phyloP scores from a whole-genome alignment of 768 basidiomycete genomes.

The Solioccasus polychromus region DNA sequence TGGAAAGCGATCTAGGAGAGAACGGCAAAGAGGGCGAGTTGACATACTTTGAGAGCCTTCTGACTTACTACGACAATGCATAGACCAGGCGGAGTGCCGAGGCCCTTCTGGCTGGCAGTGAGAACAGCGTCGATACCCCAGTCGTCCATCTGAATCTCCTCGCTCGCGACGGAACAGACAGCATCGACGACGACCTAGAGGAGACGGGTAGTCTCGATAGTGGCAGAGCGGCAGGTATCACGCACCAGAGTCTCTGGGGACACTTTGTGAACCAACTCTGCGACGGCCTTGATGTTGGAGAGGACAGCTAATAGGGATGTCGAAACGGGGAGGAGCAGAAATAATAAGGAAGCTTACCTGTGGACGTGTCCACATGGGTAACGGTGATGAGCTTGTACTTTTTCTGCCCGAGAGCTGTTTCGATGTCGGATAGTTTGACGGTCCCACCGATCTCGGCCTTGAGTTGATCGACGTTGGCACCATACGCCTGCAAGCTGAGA shows the following conservation, averaged over 20 bases:
- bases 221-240: conserved; percentile 3
- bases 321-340: not conserved
- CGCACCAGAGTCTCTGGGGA: conserved; percentile 83
- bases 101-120: conserved; percentile 87
- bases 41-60: conserved; percentile 63
- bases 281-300: conserved; percentile 76
- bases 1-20: not conserved
- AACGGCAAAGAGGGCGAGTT: not conserved
- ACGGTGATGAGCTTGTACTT: conserved; percentile 89
- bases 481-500: conserved; percentile 77
- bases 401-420: conserved; percentile 67
- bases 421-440: conserved; percentile 58
- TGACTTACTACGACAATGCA: conserved; percentile 82
- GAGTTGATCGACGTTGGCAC: conserved; percentile 82
- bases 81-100: conserved; percentile 90
- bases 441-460: conserved; percentile 80
- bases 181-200: conserved; percentile 78
- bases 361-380: conserved; percentile 95
- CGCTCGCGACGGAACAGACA: conserved; percentile 96
- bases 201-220: not conserved
- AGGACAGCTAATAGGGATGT: conserved; percentile 59
- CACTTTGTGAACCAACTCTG: conserved; percentile 64
- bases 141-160: conserved; percentile 91
- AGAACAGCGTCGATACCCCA: conserved; percentile 92
- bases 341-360: conserved; percentile 39